phyloP scores from a whole-genome alignment of 2,329 filamentous ascomycete genomes.

The Capronia coronata region DNA sequence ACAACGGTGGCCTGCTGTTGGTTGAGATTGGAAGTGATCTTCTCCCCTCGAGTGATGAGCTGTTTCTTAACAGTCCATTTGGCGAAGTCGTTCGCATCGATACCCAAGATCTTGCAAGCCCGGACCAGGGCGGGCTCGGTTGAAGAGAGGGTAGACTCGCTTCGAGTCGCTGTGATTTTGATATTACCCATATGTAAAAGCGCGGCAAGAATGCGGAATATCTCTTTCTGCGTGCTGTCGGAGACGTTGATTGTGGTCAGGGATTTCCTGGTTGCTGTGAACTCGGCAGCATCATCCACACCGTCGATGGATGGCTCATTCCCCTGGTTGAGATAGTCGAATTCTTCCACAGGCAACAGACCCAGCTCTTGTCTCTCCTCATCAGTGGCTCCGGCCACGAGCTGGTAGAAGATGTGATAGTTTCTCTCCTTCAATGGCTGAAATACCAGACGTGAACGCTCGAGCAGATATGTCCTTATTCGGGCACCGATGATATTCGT shows the following conservation, averaged over 20 bases:
- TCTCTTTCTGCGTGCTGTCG: slow-evolving; percentile 66
- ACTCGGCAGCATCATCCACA: slow-evolving; percentile 92
- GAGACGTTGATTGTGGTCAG: slow-evolving; percentile 81
- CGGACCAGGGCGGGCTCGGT: slow-evolving; percentile 74
- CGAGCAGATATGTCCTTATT: slow-evolving; percentile 90
- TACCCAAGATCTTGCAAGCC: slow-evolving; percentile 79
- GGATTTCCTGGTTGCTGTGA: slow-evolving; percentile 78
- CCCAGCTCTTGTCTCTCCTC: slow-evolving; percentile 72
- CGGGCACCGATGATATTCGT: slow-evolving; percentile 97
- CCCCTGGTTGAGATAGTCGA: slow-evolving; percentile 94
- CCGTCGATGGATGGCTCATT: slow-evolving; percentile 85
- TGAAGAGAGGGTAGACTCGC: slow-evolving; percentile 74
- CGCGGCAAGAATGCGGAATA: slow-evolving; percentile 85
- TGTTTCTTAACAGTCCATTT: slow-evolving; percentile 99
- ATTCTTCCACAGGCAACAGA: slow-evolving; percentile 77
- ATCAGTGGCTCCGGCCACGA: slow-evolving; percentile 85
- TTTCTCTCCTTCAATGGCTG: slow-evolving; percentile 96
- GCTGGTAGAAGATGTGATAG: slow-evolving; percentile 98
- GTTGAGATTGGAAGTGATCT: slow-evolving; percentile 91
- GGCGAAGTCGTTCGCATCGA: slow-evolving; percentile 77
- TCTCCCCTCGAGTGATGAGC: slow-evolving; percentile 89
- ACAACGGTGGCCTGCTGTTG: slow-evolving; percentile 92
- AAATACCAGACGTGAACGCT: slow-evolving; percentile 92
- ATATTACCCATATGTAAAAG: slow-evolving; percentile 92
- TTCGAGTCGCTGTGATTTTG: slow-evolving; percentile 85